Conservation (phyloP, 163 green algal species). For the Chloroidium sp. region DNA sequence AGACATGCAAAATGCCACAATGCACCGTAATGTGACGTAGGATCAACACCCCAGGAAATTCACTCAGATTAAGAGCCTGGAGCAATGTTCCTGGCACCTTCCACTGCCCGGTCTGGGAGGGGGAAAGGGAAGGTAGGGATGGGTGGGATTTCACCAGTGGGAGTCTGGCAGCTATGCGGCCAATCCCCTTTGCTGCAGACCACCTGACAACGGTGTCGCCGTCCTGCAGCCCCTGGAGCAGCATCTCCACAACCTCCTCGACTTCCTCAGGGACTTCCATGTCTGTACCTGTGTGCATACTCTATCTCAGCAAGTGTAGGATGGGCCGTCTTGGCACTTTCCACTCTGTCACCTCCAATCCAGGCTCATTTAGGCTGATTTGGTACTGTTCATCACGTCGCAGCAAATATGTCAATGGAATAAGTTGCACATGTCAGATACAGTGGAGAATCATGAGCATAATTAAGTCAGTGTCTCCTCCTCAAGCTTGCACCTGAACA, state of each 20-base stretch:
- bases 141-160: conserved; percentile 24
- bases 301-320: too few species aligned
- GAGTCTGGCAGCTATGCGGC: conserved; percentile 70
- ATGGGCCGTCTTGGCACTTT: not conserved
- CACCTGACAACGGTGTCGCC: conserved; percentile 94
- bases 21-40: not conserved
- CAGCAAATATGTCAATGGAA: conserved; percentile 16
- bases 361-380: not conserved
- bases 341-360: not conserved
- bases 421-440: too few species aligned
- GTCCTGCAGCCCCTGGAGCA: conserved; percentile 68
- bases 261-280: conserved; percentile 22
- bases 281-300: too few species aligned
- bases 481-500: too few species aligned
- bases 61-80: conserved; percentile 26
- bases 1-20: too few species aligned
- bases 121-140: not conserved
- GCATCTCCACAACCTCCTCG: conserved; percentile 25
- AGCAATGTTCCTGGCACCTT: conserved; percentile 47
- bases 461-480: too few species aligned
- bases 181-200: conserved; percentile 88
- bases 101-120: not conserved
- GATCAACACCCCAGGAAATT: conserved; percentile 15
- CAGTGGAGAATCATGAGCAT: too few species aligned
- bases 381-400: conserved; percentile 60